Base-by-base conservation (phyloP, 2,329 filamentous ascomycete species). In the Aspergillus ibericus region DNA sequence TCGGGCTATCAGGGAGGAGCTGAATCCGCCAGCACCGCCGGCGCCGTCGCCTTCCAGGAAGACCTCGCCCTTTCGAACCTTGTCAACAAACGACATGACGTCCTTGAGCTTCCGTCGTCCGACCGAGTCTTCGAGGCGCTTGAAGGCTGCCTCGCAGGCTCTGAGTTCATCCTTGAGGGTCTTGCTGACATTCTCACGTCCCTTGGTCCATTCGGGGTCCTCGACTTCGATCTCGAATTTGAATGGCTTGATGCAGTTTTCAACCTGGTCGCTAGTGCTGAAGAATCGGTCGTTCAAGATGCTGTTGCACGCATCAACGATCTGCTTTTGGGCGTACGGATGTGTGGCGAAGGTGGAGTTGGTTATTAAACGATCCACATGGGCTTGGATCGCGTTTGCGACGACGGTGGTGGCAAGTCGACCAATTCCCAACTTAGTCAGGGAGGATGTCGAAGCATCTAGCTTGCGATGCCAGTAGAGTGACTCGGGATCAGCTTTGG, bases 161-260 rank as follows among this genome's bases (percentile, higher is more conserved):
- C 85, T 83, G 4, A 99, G 81, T 73, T 99, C 95, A 52, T 89
- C 88, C 75, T 96, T 96, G n/a, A 99, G 79, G 1, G 95, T 87
- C 8, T 81, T 83, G 38, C 86, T 84, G 1, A 93, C 88, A 66
- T 96, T 95, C 47, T 96, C 92, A 53, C 93, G 83, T 0, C 92
- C 93, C 60, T 90, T 86, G 3, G 82, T 75, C 95, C 95, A 99
- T 73, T 99, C 96, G 7, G 87, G 82, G 38, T 93, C 90, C 70
- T 96, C 92, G 46, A 99, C 88, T 68, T 99, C 95, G 59, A 99
- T 96, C 62, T 97, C 92, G 66, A 93, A 98, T 73, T 99, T 99
- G 81, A 93, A 99, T 0, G 96, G 95, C 76, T 99, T 99, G 77
- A 99, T 96, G 72, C 93, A 99, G 72, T 98, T 98, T 75, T 99